Evolutionary conservation across 441 rosid genomes (phyloP), one percentile per base, ranked within the genome.

Genomic region (Eruca vesicaria): DNA sequence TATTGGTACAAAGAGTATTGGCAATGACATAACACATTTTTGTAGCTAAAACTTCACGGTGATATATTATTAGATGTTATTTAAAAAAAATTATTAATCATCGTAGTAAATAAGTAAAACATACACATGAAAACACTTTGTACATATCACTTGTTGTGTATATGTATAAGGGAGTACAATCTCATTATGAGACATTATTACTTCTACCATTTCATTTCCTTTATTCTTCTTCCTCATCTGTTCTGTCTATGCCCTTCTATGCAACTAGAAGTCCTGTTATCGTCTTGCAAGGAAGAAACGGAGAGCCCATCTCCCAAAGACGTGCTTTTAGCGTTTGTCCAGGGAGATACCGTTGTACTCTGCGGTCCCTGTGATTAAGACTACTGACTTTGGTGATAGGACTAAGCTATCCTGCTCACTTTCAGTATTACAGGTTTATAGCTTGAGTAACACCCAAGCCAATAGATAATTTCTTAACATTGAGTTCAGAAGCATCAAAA

Each of bases 251-350:
- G n/a, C n/a, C n/a, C n/a, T n/a, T n/a, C n/a, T n/a, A n/a, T n/a
- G 97, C 98, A 7, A 93, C 83, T 33, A 93, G 91, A 68, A 93
- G 90, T 53, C 98, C 98, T 0, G 88, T 93, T 68, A 97, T 81
- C 45, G 94, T 87, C 81, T 80, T 89, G 79, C 97, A 90, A 1
- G 97, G 98, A 67, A 91, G 88, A 82, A 93, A 95, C 10, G 98
- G 99, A 16, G 99, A 93, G 3, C 94, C 93, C 99, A 95, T 95
- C 85, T 95, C 99, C 98, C 95, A 95, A 62, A 95, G 96, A 83
- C 87, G 93, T 0, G 90, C 94, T 82, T 93, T 95, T 68, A 95
- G 66, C 28, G 99, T 95, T 76, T 88, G 41, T 89, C 81, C 16
- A 95, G 90, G 18, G 99, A 95, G 52, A 91, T 85, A 77, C 79